A percentile compares a stretch with the other conserved stretches of the same genome.
phyloP scores from a whole-genome alignment of 192 early-diverging fungal species.

The Mortierella hygrophila region DNA sequence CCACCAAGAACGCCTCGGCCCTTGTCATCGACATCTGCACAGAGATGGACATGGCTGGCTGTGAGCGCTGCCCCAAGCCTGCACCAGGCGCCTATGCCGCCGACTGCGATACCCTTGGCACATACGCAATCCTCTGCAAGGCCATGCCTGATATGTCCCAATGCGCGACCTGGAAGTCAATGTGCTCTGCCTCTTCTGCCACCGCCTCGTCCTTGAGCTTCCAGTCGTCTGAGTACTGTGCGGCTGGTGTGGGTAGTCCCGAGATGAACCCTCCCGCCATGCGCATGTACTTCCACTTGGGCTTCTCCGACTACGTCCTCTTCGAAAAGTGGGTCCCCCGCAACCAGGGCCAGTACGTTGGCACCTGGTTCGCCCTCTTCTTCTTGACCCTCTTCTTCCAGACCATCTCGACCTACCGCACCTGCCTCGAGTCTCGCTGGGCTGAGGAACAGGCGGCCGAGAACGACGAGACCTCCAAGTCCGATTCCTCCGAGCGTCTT shows the following conservation, averaged over 20 bases:
- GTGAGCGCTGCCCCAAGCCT: conserved; percentile 54
- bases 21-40: conserved; percentile 58
- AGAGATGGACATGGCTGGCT: conserved; percentile 52
- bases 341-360: conserved; percentile 62
- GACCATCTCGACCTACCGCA: conserved; percentile 52
- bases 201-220: conserved; percentile 28
- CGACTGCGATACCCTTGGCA: conserved; percentile 66
- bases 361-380: conserved; percentile 67
- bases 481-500: conserved; percentile 20
- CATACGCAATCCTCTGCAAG: conserved; percentile 70
- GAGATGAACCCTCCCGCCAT: conserved; percentile 63
- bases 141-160: conserved; percentile 75
- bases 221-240: conserved; percentile 45
- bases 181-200: conserved; percentile 58
- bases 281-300: conserved; percentile 77
- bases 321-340: conserved; percentile 74
- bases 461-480: conserved; percentile 13
- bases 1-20: conserved; percentile 58
- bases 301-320: conserved; percentile 70
- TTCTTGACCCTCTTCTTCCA: conserved; percentile 65
- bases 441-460: conserved; percentile 16
- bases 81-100: conserved; percentile 59
- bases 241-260: conserved; percentile 38
- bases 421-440: conserved; percentile 53
- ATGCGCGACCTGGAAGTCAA: conserved; percentile 61